Base-by-base conservation (phyloP, 2,329 filamentous ascomycete species). In the Fonsecaea erecta region DNA sequence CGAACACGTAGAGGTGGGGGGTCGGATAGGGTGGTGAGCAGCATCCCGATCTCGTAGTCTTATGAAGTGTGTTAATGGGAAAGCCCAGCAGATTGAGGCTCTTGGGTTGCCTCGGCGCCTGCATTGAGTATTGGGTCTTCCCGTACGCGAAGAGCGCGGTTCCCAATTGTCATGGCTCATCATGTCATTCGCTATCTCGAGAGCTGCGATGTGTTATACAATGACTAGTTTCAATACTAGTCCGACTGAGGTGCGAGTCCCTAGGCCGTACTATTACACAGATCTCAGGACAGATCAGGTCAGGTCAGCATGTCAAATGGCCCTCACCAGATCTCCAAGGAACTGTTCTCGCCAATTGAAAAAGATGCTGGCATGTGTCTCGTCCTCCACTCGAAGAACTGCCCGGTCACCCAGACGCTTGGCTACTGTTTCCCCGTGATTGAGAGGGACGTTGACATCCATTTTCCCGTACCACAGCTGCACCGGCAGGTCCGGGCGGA, bases 381-480 rank as follows among this genome's bases (percentile, higher is more conserved):
- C 77, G 64, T 77, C 75, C 52, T 71, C 68, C 2, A 77, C 66
- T 57, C 71, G 71, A 12, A 77, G 62, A 43, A 70, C 55, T 11
- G 73, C 75, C 52, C 70, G 75, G 35, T 62, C 72, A n/a, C 73
- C 73, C 54, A 79, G 61, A 37, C 75, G 65, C 51, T 54, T 61
- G 1, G 75, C 73, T 62, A 77, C 72, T 59, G 75, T 71, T 52
- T 68, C 64, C 1, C 75, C 77, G 70, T 78, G 75, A 58, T 74
- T 71, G 1, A 72, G 69, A 40, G 76, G 77, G 51, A 78, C 73
- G 65, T 68, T 71, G 21, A 28, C 68, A 71, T 79, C 77, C 2
- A 70, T 35, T 51, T 71, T 76, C 21, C 75, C 76, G 68, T 78
- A 75, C 76, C 76, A 78, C 67, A 79, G 48, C 62, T 76, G 72